phyloP scores from a whole-genome alignment of 805 yeast species.

The Kazachstania kunashirensis region DNA sequence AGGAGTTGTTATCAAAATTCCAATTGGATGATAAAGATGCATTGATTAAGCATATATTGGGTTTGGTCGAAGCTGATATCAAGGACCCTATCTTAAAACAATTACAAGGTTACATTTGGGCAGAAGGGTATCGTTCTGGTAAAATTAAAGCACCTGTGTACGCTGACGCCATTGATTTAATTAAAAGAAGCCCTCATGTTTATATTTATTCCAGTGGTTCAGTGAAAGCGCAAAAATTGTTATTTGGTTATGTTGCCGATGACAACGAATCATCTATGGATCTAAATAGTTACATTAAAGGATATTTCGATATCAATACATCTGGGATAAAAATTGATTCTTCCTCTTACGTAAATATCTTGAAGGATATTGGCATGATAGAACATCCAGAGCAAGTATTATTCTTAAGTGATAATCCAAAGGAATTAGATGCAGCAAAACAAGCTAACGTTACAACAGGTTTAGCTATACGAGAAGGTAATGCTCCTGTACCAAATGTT shows the following conservation, averaged over 20 bases:
- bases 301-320: conserved; percentile 78
- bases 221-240: conserved; percentile 71
- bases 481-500: conserved; percentile 35
- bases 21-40: conserved; percentile 24
- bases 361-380: conserved; percentile 30
- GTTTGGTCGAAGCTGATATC: conserved; percentile 54
- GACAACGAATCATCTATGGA: conserved; percentile 34
- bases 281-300: conserved; percentile 44
- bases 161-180: conserved; percentile 54
- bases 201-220: conserved; percentile 87
- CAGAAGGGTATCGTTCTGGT: conserved; percentile 66
- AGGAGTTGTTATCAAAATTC: conserved; percentile 20
- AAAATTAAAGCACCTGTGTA: conserved; percentile 69
- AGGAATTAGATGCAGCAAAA: conserved; percentile 68
- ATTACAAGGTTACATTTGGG: conserved; percentile 81
- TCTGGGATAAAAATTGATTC: conserved; percentile 61
- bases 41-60: conserved; percentile 40
- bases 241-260: conserved; percentile 52
- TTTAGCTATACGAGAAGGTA: conserved; percentile 69
- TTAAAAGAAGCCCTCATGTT: conserved; percentile 39
- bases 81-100: conserved; percentile 71
- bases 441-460: conserved; percentile 49
- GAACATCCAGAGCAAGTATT: conserved; percentile 31
- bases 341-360: conserved; percentile 50
- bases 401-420: conserved; percentile 73